These are phyloP conservation scores for Globisporangium carolinianum DNA, from an alignment of 352 stramenopile species.

Conservation along the genomic window DNA sequence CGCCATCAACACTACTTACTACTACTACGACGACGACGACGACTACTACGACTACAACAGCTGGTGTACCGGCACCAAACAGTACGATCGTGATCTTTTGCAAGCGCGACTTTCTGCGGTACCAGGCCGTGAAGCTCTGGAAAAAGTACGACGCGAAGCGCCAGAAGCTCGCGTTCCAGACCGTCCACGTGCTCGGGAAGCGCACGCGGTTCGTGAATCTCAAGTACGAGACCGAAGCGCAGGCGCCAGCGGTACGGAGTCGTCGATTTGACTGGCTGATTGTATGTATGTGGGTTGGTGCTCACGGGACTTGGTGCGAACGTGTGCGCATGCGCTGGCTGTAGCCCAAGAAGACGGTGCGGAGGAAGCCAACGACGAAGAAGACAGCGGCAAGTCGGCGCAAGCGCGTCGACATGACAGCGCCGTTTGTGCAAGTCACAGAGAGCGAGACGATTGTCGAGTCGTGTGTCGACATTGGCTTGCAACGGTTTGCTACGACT, in stretches of 20 bases:
- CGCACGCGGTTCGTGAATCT: conserved; percentile 44
- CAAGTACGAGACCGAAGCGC: conserved; percentile 5
- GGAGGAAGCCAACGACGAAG: background rate
- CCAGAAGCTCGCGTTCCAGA: conserved; percentile 35
- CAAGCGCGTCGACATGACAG: too few relatives aligned
- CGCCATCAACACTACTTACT: too few relatives aligned
- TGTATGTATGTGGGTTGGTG: background rate
- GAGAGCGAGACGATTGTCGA: too few relatives aligned
- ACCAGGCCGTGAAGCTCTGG: conserved; percentile 61
- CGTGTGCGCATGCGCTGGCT: background rate
- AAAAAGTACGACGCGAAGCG: conserved; percentile 70
- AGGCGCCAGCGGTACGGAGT: background rate
- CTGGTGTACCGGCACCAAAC: conserved; percentile 12
- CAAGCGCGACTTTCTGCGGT: conserved; percentile 75
- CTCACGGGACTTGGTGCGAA: background rate
- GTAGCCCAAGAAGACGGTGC: background rate
- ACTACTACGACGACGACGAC: too few relatives aligned
- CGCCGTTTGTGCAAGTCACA: too few relatives aligned
- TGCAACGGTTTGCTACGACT: too few relatives aligned
- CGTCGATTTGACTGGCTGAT: background rate
- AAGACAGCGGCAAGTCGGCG: background rate
- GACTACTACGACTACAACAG: background rate
- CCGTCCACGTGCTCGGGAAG: conserved; percentile 38
- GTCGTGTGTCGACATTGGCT: too few relatives aligned
- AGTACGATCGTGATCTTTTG: conserved; percentile 78